Percentiles rank a stretch among this genome's conserved stretches.
Conservation (phyloP, 202 grass and related monocot genomes). For the Schoenoplectus tabernaemontani region DNA sequence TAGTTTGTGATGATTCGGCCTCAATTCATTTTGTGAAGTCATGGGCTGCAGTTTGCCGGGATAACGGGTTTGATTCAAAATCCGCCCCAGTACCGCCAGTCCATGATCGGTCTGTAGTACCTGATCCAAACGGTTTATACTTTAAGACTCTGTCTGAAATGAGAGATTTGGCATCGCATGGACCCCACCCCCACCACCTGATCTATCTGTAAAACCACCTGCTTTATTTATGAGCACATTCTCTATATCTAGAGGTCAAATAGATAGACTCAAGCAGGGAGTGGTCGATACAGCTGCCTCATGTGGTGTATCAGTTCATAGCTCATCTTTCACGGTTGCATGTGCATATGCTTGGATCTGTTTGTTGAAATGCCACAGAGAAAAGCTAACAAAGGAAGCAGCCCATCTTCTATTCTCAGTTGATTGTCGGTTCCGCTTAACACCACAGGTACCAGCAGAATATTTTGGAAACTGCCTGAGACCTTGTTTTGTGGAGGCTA, state of each 20-base stretch:
- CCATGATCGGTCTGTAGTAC: slow-evolving; percentile 33
- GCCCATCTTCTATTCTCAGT: slow-evolving; percentile 33
- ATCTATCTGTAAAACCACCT: neutral
- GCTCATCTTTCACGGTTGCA: slow-evolving; percentile 30
- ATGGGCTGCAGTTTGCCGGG: slow-evolving; percentile 39
- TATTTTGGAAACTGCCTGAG: slow-evolving; percentile 73
- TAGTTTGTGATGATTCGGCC: slow-evolving; percentile 44
- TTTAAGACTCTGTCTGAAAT: slow-evolving; percentile 23
- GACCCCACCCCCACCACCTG: neutral
- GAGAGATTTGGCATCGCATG: slow-evolving; percentile 10
- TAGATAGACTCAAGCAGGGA: slow-evolving; percentile 39
- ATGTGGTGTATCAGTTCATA: neutral
- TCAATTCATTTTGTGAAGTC: slow-evolving; percentile 38
- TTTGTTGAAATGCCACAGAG: slow-evolving; percentile 27
- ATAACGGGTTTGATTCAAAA: neutral
- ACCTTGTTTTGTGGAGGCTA: slow-evolving; percentile 29
- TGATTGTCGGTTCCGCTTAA: slow-evolving; percentile 31
- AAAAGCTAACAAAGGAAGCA: neutral
- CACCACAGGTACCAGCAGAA: slow-evolving; percentile 31
- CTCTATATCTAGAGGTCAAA: slow-evolving; percentile 21
- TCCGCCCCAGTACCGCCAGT: slow-evolving; percentile 5
- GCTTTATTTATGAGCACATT: slow-evolving; percentile 37
- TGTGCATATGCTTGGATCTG: slow-evolving; percentile 46
- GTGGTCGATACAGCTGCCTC: neutral
- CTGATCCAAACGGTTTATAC: slow-evolving; percentile 35